A percentile compares a stretch with the other conserved stretches of the same genome.
These are phyloP conservation scores for Biscogniauxia marginata DNA, from an alignment of 2,329 filamentous ascomycete species.

Conservation along the genomic window DNA sequence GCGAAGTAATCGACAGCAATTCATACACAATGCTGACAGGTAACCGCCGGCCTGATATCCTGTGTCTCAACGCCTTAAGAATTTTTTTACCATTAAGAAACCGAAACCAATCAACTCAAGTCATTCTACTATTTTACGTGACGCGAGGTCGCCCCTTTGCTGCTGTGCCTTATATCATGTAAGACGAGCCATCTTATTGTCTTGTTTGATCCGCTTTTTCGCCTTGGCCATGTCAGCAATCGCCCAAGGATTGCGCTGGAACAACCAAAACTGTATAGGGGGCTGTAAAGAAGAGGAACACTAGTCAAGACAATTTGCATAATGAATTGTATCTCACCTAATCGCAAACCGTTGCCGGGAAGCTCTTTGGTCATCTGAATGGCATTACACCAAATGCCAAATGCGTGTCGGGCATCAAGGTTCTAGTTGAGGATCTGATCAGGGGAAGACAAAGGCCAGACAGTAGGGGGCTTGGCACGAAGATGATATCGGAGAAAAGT, in stretches of 20 bases:
- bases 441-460: no score
- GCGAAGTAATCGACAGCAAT: no score
- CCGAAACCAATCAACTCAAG: no score
- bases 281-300: not conserved
- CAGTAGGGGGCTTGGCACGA: slow-evolving; percentile 30
- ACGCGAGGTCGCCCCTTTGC: no score
- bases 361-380: not conserved
- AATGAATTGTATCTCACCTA: not conserved
- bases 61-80: no score
- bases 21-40: no score
- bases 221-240: not conserved
- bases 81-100: no score
- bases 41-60: no score
- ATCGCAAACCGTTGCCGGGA: not conserved
- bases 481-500: slow-evolving; percentile 29
- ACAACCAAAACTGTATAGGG: not conserved
- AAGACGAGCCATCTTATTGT: not conserved
- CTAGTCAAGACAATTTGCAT: not conserved
- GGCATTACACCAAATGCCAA: not conserved
- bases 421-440: not conserved
- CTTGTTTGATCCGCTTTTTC: not conserved
- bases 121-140: no score
- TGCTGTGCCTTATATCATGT: no score
- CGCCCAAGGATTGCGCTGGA: not conserved
- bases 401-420: no score